A percentile compares a stretch with the other conserved stretches of the same genome.
Conservation (phyloP, 495 filamentous ascomycete species). For the Penicillium coprophilum region DNA sequence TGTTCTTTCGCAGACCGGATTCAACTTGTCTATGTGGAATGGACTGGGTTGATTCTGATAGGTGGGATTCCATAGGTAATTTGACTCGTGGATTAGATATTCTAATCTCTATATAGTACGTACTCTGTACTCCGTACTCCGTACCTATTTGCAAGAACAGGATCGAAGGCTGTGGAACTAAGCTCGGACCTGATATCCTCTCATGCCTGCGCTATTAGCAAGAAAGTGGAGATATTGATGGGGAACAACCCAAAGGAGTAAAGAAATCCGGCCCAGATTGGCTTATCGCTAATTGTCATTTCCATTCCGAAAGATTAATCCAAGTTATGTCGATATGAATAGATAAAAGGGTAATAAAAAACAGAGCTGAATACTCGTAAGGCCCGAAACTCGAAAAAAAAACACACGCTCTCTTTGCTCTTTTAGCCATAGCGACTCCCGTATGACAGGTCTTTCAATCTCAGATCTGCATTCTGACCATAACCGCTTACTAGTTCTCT, state of each 20-base stretch:
- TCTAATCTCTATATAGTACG: not conserved
- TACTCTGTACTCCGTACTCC: too few relatives aligned
- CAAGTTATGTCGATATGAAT: not conserved
- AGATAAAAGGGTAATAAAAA: not conserved
- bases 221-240: not conserved
- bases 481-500: not conserved
- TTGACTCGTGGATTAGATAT: not conserved
- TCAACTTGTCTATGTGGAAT: constrained; percentile 1
- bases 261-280: constrained; percentile 19
- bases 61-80: not conserved
- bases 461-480: not conserved
- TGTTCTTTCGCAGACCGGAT: not conserved
- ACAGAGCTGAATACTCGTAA: constrained; percentile 1
- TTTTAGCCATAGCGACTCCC: constrained; percentile 10
- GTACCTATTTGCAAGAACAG: not conserved
- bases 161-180: not conserved
- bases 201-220: not conserved
- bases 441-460: not conserved
- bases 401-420: constrained; percentile 11
- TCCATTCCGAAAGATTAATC: not conserved
- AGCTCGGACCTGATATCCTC: not conserved
- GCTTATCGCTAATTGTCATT: too few relatives aligned
- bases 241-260: constrained; percentile 20
- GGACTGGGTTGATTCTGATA: not conserved
- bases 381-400: constrained; percentile 6